These are phyloP conservation scores for Trichocladium uniseriatum DNA, from an alignment of 495 filamentous ascomycete genomes.

Conservation along the genomic window DNA sequence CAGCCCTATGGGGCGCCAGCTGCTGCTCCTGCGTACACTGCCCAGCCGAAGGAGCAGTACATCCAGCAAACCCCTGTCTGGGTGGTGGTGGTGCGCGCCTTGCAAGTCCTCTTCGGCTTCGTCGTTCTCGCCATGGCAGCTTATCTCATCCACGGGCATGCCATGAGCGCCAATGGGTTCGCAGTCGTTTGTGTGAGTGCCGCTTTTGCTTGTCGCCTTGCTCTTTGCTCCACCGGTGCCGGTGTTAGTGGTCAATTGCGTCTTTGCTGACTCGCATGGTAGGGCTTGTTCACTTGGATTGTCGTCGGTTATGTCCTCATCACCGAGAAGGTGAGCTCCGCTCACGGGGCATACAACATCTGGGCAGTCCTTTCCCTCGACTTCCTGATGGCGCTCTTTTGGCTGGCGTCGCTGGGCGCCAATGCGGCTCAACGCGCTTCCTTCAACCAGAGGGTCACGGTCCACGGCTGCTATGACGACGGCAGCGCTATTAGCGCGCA, in stretches of 20 bases:
- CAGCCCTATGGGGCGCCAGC: neutral
- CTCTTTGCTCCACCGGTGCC: too few species aligned
- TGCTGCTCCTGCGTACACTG: neutral
- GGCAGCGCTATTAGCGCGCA: conserved; percentile 31
- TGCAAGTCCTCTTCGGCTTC: conserved; percentile 33
- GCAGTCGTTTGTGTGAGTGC: conserved; percentile 33
- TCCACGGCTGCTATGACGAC: conserved; percentile 28
- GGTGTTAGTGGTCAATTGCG: too few species aligned
- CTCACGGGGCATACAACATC: conserved; percentile 34
- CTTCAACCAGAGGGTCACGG: conserved; percentile 26
- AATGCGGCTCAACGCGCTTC: conserved; percentile 32
- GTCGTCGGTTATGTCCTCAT: conserved; percentile 33
- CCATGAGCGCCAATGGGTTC: conserved; percentile 24
- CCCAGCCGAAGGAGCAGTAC: conserved; percentile 3
- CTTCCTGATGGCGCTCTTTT: conserved; percentile 37
- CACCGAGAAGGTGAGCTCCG: conserved; percentile 30
- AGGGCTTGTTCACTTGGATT: conserved; percentile 41
- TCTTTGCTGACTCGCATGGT: neutral
- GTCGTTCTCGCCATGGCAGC: conserved; percentile 32
- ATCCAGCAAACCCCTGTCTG: conserved; percentile 29
- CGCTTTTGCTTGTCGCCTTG: neutral
- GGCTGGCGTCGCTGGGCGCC: conserved; percentile 39
- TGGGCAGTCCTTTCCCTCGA: conserved; percentile 40
- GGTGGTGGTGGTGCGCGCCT: conserved; percentile 30
- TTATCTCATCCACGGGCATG: conserved; percentile 36